Evolutionary conservation across 1,284 basidiomycete genomes (phyloP).

Genomic region (Irpex sp.): DNA sequence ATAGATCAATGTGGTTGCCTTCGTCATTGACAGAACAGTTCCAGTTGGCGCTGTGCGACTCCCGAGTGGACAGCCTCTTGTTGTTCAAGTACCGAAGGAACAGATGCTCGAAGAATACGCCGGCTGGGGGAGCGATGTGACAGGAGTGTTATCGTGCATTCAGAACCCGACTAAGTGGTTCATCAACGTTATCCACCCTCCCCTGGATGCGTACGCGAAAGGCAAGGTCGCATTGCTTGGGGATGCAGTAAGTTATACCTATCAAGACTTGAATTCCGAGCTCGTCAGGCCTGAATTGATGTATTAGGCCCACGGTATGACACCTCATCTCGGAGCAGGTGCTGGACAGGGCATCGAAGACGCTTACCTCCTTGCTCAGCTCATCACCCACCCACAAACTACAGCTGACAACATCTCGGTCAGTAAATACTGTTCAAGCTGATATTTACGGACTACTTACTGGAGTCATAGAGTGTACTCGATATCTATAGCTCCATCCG

Average conservation of each 20-base stretch:
- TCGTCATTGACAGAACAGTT: slow-evolving; percentile 1
- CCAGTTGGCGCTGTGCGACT: not conserved
- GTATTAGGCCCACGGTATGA: slow-evolving; percentile 52
- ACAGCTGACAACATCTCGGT: slow-evolving; percentile 43
- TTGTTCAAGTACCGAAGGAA: slow-evolving; percentile 23
- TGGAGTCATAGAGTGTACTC: slow-evolving; percentile 6
- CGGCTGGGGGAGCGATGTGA: slow-evolving; percentile 48
- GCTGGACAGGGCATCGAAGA: slow-evolving; percentile 66
- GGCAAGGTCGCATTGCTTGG: slow-evolving; percentile 52
- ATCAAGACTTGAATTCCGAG: not conserved
- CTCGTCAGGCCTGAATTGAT: too few relatives aligned
- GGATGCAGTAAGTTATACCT: slow-evolving; percentile 44
- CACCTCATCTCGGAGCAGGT: slow-evolving; percentile 58
- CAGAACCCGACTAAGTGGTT: slow-evolving; percentile 55
- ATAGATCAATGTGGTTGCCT: slow-evolving; percentile 8
- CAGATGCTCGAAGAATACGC: slow-evolving; percentile 45
- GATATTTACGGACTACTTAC: not conserved
- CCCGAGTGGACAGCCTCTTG: not conserved
- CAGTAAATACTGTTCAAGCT: not conserved
- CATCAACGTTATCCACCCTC: slow-evolving; percentile 51
- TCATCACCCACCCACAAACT: slow-evolving; percentile 46
- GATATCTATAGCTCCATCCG: slow-evolving; percentile 10
- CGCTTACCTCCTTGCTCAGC: slow-evolving; percentile 43
- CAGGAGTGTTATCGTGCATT: slow-evolving; percentile 42
- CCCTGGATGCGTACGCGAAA: slow-evolving; percentile 43